A percentile compares a stretch with the other conserved stretches of the same genome.
Evolutionary conservation across 2,329 filamentous ascomycete species (phyloP).

Genomic region (Calycina marina): DNA sequence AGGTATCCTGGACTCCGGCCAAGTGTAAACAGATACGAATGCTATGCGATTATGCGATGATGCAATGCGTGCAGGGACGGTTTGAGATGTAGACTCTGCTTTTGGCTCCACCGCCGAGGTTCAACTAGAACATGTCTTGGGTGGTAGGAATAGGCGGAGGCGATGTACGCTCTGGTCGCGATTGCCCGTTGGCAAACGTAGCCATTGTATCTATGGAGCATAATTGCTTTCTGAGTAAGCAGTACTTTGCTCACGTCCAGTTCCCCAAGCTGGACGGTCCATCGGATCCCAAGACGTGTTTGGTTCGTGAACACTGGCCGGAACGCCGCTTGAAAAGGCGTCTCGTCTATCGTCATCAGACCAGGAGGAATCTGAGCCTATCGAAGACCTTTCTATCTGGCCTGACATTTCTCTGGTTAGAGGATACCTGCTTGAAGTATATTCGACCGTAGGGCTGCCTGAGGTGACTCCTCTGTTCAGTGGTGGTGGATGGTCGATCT

Average conservation of each 20-base stretch:
- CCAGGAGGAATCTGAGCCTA: conserved; percentile 18
- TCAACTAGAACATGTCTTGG: conserved; percentile 69
- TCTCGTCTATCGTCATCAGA: conserved; percentile 21
- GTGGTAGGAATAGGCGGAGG: conserved; percentile 6
- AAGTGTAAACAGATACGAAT: too few species aligned
- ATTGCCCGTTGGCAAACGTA: conserved; percentile 4
- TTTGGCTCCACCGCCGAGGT: conserved; percentile 34
- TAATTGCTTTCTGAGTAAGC: conserved; percentile 34
- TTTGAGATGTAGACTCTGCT: not conserved
- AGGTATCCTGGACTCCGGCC: too few species aligned
- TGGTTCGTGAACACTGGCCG: conserved; percentile 36
- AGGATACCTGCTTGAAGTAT: conserved; percentile 31
- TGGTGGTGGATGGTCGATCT: conserved; percentile 38
- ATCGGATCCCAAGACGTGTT: conserved; percentile 15
- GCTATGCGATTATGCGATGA: not conserved
- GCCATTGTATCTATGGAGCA: conserved; percentile 18
- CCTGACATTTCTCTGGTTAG: conserved; percentile 43
- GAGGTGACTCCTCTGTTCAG: conserved; percentile 46
- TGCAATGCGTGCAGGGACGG: not conserved
- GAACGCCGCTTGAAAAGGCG: conserved; percentile 50
- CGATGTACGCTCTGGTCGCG: conserved; percentile 9
- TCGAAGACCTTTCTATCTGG: conserved; percentile 44
- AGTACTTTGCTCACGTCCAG: conserved; percentile 36
- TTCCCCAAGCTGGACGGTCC: conserved; percentile 29
- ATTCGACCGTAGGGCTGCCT: conserved; percentile 54